These are phyloP conservation scores for Dictyostelium discoideum DNA, from an alignment of 78 protist genomes.

Conservation along the genomic window dicty_2.7 NC_007088.5:3113001-3113500, in stretches of 20 bases:
- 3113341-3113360: constrained; percentile 81
- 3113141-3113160: constrained; percentile 76
- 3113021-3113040: constrained; percentile 86
- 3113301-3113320: constrained; percentile 72
- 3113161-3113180: constrained; percentile 21
- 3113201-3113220: not conserved
- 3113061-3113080: constrained; percentile 80
- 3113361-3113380: constrained; percentile 57
- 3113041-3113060: constrained; percentile 60
- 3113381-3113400: constrained; percentile 45
- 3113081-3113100: constrained; percentile 83
- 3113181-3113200: not conserved
- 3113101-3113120: constrained; percentile 45
- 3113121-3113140: constrained; percentile 37
- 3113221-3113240: constrained; percentile 41
- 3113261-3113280: constrained; percentile 80
- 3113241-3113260: constrained; percentile 32
- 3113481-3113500: constrained; percentile 43
- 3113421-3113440: constrained; percentile 37
- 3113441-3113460: not conserved
- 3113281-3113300: constrained; percentile 21
- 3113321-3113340: constrained; percentile 70
- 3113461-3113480: not conserved
- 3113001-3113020: constrained; percentile 87
- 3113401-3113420: constrained; percentile 56